Evolutionary conservation across 2,329 filamentous ascomycete genomes (phyloP).

Genomic region (Cladophialophora yegresii): DNA sequence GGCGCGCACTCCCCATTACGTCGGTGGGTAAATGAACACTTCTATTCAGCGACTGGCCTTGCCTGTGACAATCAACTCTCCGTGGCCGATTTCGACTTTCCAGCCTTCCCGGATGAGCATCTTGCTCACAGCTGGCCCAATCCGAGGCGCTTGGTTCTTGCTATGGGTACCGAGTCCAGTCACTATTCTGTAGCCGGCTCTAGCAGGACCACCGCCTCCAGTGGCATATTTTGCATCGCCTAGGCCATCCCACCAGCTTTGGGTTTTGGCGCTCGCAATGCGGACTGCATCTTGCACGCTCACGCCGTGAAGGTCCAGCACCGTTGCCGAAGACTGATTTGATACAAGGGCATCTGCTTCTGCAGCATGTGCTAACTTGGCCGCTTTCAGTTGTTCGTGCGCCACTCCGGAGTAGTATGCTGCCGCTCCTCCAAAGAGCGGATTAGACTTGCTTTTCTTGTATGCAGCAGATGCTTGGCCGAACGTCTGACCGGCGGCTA

Average conservation of each 20-base stretch:
- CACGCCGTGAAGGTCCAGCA: constrained; percentile 81
- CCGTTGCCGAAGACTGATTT: constrained; percentile 60
- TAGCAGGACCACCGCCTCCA: constrained; percentile 49
- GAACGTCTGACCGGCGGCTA: constrained; percentile 55
- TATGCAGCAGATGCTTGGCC: constrained; percentile 60
- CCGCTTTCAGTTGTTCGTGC: constrained; percentile 62
- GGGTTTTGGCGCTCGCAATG: constrained; percentile 69
- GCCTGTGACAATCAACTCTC: constrained; percentile 70
- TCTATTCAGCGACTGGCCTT: constrained; percentile 37
- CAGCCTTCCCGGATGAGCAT: constrained; percentile 77
- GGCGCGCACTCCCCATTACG: neutral
- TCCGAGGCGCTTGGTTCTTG: constrained; percentile 69
- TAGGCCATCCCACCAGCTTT: constrained; percentile 73
- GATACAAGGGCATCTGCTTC: constrained; percentile 72
- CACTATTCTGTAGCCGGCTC: constrained; percentile 69
- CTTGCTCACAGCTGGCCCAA: constrained; percentile 78
- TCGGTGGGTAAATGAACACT: neutral
- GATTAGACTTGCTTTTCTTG: constrained; percentile 67
- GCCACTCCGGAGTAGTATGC: constrained; percentile 73
- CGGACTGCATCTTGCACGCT: constrained; percentile 76
- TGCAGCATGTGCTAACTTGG: constrained; percentile 61
- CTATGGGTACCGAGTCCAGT: constrained; percentile 81
- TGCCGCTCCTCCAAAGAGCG: constrained; percentile 72
- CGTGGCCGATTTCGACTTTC: constrained; percentile 73
- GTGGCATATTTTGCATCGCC: constrained; percentile 63